Base-by-base conservation (phyloP, 805 yeast genomes). In the Ogataea kodamae region DNA sequence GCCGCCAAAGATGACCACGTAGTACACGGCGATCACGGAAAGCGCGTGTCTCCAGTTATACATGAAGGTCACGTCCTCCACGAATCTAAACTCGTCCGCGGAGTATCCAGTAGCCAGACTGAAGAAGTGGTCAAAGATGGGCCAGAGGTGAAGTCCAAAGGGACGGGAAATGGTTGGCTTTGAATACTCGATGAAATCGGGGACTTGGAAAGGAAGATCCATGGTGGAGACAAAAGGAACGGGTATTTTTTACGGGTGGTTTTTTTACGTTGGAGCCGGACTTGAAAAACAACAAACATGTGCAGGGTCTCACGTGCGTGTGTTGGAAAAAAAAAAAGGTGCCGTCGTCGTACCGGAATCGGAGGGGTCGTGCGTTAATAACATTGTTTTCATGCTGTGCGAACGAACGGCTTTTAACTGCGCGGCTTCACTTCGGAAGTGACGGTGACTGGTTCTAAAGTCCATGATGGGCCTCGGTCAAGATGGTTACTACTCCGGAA, bases 1-100 rank as follows among this genome's bases (percentile, higher is more conserved):
- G 37, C 96, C 97, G 42, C 96, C 94, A 56, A 88, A 87, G 42
- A 89, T 82, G 29, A 84, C 72, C 26, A 76, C 57, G 56, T 90
- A 89, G 68, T 89, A 89, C n/a, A 72, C 54, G 18, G 70, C 64
- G 45, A 88, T 57, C 39, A 72, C 65, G 28, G 64, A 56, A 23
- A 71, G 54, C 17, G 76, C 78, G 39, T 74, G 78, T 38, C 63
- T 65, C 30, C 78, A 72, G 46, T 77, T 76, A 35, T 83, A 83
- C 50, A 87, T 58, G 36, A 85, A 81, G 1, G 89, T 75, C 43
- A 74, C 55, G 51, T 78, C 76, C 49, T 77, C 73, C 30, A 74
- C 62, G 55, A 84, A 89, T 51, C 70, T 64, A 57, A 89, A 89
- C 31, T 78, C 70, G 24, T 68, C 70, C 26, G 86, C 85, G 9